These are phyloP conservation scores for Kodamaea laetipori DNA, from an alignment of 805 yeast genomes.

Conservation along the genomic window DNA sequence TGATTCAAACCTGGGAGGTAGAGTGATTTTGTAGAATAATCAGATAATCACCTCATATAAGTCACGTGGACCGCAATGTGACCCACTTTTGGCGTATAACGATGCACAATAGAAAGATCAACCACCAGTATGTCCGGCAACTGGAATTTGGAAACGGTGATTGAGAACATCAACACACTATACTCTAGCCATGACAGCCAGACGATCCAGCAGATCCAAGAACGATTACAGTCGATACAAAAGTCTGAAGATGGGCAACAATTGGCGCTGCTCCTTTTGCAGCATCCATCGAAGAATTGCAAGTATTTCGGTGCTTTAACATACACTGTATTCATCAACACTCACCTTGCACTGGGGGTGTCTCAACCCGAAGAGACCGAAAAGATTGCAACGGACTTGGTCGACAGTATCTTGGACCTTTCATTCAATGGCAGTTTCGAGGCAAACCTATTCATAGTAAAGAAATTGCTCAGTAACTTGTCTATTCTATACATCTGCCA, in stretches of 20 bases:
- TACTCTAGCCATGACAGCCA: conserved; percentile 44
- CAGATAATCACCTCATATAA: no score
- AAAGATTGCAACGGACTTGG: conserved; percentile 10
- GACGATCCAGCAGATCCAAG: conserved; percentile 49
- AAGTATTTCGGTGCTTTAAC: conserved; percentile 84
- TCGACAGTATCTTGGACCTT: conserved; percentile 11
- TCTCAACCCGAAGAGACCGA: background rate
- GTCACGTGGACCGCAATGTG: no score
- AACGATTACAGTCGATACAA: conserved; percentile 59
- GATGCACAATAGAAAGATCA: background rate
- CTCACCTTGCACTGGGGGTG: conserved; percentile 11
- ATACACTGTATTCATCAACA: conserved; percentile 61
- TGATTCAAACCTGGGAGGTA: no score
- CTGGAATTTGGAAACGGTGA: conserved; percentile 20
- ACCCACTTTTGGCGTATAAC: no score
- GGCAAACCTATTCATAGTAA: conserved; percentile 44
- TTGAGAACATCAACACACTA: conserved; percentile 38
- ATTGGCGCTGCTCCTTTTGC: conserved; percentile 58
- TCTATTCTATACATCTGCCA: conserved; percentile 49
- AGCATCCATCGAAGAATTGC: conserved; percentile 44
- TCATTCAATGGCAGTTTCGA: conserved; percentile 12
- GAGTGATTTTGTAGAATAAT: no score
- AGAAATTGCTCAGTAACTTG: conserved; percentile 59
- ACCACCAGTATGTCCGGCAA: conserved; percentile 2
- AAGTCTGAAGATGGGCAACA: conserved; percentile 54